Percentiles rank a stretch among this genome's conserved stretches.
phyloP scores from a whole-genome alignment of 306 rosid species.

The Citrullus colocynthis region DNA sequence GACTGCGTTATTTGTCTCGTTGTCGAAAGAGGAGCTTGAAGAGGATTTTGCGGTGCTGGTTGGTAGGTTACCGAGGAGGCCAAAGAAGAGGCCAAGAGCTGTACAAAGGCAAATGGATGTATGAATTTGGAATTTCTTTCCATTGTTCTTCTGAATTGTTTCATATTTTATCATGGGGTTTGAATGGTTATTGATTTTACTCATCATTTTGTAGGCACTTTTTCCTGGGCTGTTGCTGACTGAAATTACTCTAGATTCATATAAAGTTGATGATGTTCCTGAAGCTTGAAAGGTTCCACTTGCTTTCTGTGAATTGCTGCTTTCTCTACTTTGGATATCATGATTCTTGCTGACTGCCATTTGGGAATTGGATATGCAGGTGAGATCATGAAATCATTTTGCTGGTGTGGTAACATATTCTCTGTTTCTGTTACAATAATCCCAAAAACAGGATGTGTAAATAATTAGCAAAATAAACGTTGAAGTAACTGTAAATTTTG shows the following conservation, averaged over 20 bases:
- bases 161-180: neutral
- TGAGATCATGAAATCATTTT: neutral
- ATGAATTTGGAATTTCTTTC: conserved; percentile 7
- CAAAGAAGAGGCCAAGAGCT: conserved; percentile 39
- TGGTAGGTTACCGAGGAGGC: conserved; percentile 38
- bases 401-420: neutral
- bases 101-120: conserved; percentile 48
- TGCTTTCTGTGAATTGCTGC: neutral
- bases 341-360: neutral
- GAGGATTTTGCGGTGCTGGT: conserved; percentile 31
- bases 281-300: conserved; percentile 27
- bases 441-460: neutral
- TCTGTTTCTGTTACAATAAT: conserved; percentile 4
- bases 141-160: neutral
- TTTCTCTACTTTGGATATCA: neutral
- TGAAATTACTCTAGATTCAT: conserved; percentile 35
- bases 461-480: neutral
- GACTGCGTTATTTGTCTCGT: conserved; percentile 20
- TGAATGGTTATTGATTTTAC: conserved; percentile 1
- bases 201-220: conserved; percentile 24
- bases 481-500: conserved; percentile 1
- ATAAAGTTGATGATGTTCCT: conserved; percentile 39
- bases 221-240: conserved; percentile 34
- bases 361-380: conserved; percentile 1
- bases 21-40: conserved; percentile 41